Evolutionary conservation across 768 basidiomycete genomes (phyloP), one percentile per base, ranked within the genome.

Genomic region (Tulasnella sp.): DNA sequence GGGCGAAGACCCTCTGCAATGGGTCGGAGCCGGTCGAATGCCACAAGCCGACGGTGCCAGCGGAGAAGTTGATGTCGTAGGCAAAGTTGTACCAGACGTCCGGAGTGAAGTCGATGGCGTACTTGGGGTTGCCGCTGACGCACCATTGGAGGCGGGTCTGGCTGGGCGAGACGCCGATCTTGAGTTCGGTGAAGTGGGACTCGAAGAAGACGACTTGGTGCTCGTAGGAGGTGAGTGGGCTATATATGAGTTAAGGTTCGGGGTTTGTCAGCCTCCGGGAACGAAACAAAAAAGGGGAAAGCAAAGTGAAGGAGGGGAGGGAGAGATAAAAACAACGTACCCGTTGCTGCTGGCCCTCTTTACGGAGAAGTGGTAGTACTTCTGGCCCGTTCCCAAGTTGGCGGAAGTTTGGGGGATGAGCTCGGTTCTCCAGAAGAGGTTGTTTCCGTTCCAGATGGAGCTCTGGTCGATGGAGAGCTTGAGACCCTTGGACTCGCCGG

Each of bases 61-160:
- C 86, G 56, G 85, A 86, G 85, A 92, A 91, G 89, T 91, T 85
- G 82, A 91, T 91, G 80, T 91, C 90, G 81, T 91, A 91, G 38
- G 90, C 90, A 81, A 92, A 91, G 86, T 91, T 91, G 85, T 87
- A 90, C 90, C 90, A 92, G 71, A 87, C 87, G 48, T 87, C 88
- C 9, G 90, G 85, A 24, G 85, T 86, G 84, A 89, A 89, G 0
- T 88, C 85, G 1, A 88, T 87, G 74, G 87, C 85, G 89, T 89
- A 91, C 82, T 90, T 85, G 38, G 86, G 84, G 12, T 85, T 83
- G 38, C 87, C 85, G 16, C 83, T 81, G 31, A 90, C 86, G 85
- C 88, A 88, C 90, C 90, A 91, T 48, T 88, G 86, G 19, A 91
- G 85, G 83, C 89, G 85, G 4, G 87, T 88, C 0, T 86, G 84